phyloP scores from a whole-genome alignment of 148 eudicot species.

The Gaultheria prostrata region DNA sequence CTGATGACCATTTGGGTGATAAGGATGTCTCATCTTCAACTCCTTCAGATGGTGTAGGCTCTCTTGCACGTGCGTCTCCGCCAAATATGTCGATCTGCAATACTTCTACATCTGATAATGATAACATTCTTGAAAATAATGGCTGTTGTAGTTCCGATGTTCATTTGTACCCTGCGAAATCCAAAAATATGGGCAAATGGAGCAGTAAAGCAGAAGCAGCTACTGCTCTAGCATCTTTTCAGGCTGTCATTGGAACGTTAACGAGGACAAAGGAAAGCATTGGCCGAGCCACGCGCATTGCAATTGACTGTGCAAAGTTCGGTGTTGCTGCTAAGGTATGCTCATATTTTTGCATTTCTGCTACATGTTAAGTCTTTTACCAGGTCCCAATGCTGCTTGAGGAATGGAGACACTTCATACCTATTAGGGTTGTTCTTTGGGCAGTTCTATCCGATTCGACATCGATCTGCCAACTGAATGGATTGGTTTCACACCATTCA shows the following conservation, averaged over 20 bases:
- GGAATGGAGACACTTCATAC: not conserved
- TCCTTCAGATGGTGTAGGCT: conserved; percentile 40
- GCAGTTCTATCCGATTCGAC: not conserved
- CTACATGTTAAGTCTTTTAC: no score
- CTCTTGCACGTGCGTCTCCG: conserved; percentile 34
- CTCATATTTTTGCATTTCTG: conserved; percentile 1
- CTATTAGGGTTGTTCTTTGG: not conserved
- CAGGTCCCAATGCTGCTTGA: not conserved
- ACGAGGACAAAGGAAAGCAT: conserved; percentile 92
- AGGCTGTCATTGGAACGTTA: conserved; percentile 57
- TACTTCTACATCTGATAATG: conserved; percentile 31
- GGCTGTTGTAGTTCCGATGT: conserved; percentile 40
- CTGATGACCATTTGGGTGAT: conserved; percentile 40
- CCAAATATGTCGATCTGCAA: conserved; percentile 29
- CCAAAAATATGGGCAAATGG: conserved; percentile 41
- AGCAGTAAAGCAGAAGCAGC: conserved; percentile 58
- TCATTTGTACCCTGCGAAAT: conserved; percentile 34
- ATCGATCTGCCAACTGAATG: conserved; percentile 1
- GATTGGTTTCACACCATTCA: not conserved
- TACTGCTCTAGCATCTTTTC: conserved; percentile 65
- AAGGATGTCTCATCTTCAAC: conserved; percentile 36
- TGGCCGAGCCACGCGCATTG: conserved; percentile 82
- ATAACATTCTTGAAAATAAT: conserved; percentile 30
- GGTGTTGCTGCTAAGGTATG: conserved; percentile 79
- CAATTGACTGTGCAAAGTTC: conserved; percentile 85